Evolutionary conservation across 1,284 basidiomycete species (phyloP).

Genomic region (Pseudozyma hubeiensis): DNA sequence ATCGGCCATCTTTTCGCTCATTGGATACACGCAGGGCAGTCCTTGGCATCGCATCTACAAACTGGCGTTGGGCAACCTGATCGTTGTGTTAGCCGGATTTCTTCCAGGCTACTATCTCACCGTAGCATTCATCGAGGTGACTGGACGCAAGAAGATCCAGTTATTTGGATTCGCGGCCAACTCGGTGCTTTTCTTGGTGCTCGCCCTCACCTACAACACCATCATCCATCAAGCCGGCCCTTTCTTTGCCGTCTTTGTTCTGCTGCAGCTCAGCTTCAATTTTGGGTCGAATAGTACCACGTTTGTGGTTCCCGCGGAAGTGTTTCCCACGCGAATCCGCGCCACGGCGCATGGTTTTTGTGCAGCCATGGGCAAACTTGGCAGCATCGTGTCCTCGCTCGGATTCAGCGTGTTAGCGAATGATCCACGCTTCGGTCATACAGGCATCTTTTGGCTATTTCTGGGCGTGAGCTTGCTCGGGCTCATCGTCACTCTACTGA

Average conservation of each 20-base stretch:
- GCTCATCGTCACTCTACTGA: slow-evolving; percentile 35
- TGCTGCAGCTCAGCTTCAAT: slow-evolving; percentile 72
- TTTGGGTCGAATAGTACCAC: slow-evolving; percentile 82
- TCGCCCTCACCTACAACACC: slow-evolving; percentile 56
- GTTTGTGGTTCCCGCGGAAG: slow-evolving; percentile 78
- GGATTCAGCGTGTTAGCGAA: slow-evolving; percentile 44
- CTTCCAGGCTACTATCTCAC: slow-evolving; percentile 62
- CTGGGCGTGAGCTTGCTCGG: slow-evolving; percentile 50
- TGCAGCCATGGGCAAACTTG: slow-evolving; percentile 71
- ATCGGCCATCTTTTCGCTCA: slow-evolving; percentile 76
- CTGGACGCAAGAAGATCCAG: slow-evolving; percentile 65
- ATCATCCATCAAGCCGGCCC: slow-evolving; percentile 70
- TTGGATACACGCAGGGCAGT: slow-evolving; percentile 72
- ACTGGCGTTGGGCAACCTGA: slow-evolving; percentile 70
- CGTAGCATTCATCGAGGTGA: slow-evolving; percentile 31
- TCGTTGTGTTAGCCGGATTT: slow-evolving; percentile 54
- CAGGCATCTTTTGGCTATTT: slow-evolving; percentile 58
- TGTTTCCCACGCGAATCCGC: slow-evolving; percentile 80
- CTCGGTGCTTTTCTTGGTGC: slow-evolving; percentile 55
- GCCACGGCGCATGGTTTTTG: slow-evolving; percentile 71
- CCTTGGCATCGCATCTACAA: slow-evolving; percentile 72
- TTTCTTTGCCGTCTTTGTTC: slow-evolving; percentile 81
- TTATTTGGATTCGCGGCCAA: slow-evolving; percentile 61
- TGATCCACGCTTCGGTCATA: slow-evolving; percentile 23
- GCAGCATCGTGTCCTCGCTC: slow-evolving; percentile 71